These are phyloP conservation scores for Tremella fuciformis DNA, from an alignment of 768 basidiomycete species.

Conservation along the genomic window DNA sequence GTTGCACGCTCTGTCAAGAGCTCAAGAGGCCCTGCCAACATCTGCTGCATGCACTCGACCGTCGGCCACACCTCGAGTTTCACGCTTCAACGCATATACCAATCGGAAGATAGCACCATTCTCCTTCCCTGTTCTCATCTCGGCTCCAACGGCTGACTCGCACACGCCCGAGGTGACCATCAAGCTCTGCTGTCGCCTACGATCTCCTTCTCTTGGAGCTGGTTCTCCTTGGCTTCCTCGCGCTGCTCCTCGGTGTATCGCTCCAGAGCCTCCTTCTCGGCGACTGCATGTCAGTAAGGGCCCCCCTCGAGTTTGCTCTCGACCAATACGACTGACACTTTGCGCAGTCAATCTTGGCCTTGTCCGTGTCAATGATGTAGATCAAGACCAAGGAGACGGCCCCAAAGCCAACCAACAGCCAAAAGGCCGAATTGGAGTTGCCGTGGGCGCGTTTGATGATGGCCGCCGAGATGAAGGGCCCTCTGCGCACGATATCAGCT, in stretches of 20 bases:
- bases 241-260: constrained; percentile 11
- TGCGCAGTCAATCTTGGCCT: constrained; percentile 25
- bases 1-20: no score
- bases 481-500: constrained; percentile 1
- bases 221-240: background rate
- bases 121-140: no score
- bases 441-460: constrained; percentile 20
- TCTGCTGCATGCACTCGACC: no score
- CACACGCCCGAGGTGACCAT: no score
- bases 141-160: no score
- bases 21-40: no score
- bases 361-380: constrained; percentile 16
- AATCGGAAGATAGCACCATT: no score
- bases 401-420: constrained; percentile 19
- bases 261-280: constrained; percentile 15
- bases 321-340: constrained; percentile 13
- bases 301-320: background rate
- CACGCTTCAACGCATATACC: no score
- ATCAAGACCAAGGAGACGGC: constrained; percentile 5
- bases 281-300: constrained; percentile 4
- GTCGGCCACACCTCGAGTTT: no score
- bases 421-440: constrained; percentile 19
- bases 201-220: background rate
- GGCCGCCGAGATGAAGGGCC: constrained; percentile 16
- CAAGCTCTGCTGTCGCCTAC: no score